Conservation (phyloP, 495 filamentous ascomycete genomes). For the Hypoxylon rickii region DNA sequence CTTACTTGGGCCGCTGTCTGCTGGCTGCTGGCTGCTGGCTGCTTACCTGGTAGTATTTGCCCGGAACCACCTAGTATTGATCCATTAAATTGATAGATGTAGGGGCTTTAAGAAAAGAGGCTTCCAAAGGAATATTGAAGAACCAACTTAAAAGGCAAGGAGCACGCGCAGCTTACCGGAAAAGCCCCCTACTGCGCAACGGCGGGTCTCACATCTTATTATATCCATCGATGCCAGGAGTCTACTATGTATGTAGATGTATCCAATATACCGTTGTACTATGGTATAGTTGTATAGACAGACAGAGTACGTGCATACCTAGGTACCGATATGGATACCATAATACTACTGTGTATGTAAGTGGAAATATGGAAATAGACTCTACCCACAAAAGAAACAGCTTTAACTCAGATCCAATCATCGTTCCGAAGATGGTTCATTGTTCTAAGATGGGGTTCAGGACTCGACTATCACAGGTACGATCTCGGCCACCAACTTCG, state of each 20-base stretch:
- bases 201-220: slow-evolving; percentile 28
- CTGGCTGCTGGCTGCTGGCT: too few species aligned
- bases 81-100: background rate
- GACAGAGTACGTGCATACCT: too few species aligned
- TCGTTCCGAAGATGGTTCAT: slow-evolving; percentile 20
- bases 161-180: slow-evolving; percentile 24
- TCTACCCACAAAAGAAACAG: slow-evolving; percentile 14
- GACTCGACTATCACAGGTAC: slow-evolving; percentile 32
- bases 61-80: too few species aligned
- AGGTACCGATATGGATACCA: too few species aligned
- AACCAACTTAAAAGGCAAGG: slow-evolving; percentile 26
- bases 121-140: slow-evolving; percentile 5
- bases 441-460: slow-evolving; percentile 8
- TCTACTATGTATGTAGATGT: slow-evolving; percentile 9
- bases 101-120: too few species aligned
- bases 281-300: too few species aligned
- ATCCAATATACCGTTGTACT: slow-evolving; percentile 1
- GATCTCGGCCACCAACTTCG: slow-evolving; percentile 30
- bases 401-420: slow-evolving; percentile 31
- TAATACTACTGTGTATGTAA: background rate
- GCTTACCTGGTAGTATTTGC: too few species aligned
- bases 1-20: too few species aligned
- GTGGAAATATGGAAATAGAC: background rate
- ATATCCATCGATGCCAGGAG: background rate
- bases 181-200: slow-evolving; percentile 31